Conservation (phyloP, 805 yeast genomes). For the Starmerella sp. region DNA sequence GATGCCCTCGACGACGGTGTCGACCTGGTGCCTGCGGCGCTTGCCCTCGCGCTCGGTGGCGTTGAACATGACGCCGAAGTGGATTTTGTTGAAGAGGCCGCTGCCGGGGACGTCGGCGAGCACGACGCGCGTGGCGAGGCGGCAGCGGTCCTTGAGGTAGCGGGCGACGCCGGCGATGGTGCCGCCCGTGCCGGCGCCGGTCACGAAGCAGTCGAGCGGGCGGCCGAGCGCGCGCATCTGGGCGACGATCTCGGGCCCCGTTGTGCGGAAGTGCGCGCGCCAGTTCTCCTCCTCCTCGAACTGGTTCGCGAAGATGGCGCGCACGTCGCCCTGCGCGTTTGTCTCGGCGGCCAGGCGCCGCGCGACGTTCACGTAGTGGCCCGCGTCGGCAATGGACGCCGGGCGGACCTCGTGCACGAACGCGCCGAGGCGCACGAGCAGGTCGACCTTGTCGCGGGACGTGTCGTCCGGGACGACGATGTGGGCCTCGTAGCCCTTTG, state of each 20-base stretch:
- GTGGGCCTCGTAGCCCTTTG: slow-evolving; percentile 80
- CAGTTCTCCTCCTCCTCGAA: slow-evolving; percentile 90
- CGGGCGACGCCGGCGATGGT: slow-evolving; percentile 86
- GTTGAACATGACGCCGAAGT: slow-evolving; percentile 90
- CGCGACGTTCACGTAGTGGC: slow-evolving; percentile 86
- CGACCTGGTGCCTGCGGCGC: slow-evolving; percentile 90
- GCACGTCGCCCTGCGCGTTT: slow-evolving; percentile 29
- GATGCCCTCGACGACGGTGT: slow-evolving; percentile 86
- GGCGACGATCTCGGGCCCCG: slow-evolving; percentile 85
- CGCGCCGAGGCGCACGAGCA: slow-evolving; percentile 70
- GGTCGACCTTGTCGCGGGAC: slow-evolving; percentile 63
- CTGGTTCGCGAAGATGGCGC: slow-evolving; percentile 86
- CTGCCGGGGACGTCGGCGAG: slow-evolving; percentile 96
- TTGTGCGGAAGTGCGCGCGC: slow-evolving; percentile 66
- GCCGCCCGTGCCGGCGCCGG: slow-evolving; percentile 97
- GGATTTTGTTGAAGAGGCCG: slow-evolving; percentile 75
- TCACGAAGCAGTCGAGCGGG: slow-evolving; percentile 59
- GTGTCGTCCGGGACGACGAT: slow-evolving; percentile 95
- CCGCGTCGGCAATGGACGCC: slow-evolving; percentile 87
- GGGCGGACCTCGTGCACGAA: slow-evolving; percentile 77
- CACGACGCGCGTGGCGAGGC: slow-evolving; percentile 38
- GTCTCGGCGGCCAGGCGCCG: slow-evolving; percentile 48
- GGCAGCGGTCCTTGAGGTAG: slow-evolving; percentile 45
- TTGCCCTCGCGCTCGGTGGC: slow-evolving; percentile 83
- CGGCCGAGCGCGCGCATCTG: slow-evolving; percentile 58